phyloP scores from a whole-genome alignment of 2,329 filamentous ascomycete genomes.

The Ophiostoma ulmi region DNA sequence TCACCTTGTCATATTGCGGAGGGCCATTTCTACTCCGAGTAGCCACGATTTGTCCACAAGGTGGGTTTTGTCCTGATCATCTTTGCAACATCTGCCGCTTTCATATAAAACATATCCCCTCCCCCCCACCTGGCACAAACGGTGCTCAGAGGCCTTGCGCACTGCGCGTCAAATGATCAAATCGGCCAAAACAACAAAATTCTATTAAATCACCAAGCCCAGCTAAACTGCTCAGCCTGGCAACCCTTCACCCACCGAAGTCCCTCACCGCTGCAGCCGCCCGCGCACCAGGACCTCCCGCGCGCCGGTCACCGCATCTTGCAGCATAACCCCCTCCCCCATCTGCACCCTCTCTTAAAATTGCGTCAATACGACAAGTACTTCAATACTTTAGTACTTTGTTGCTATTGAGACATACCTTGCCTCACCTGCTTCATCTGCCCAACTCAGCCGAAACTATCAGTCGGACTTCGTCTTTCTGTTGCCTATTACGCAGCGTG shows the following conservation, averaged over 20 bases:
- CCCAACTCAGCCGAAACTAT: neutral
- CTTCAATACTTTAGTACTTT: neutral
- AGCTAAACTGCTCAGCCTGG: neutral
- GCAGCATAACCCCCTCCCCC: conserved; percentile 2
- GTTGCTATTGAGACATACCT: conserved; percentile 9
- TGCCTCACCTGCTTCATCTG: neutral
- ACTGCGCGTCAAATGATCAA: neutral
- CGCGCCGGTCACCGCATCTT: conserved; percentile 23
- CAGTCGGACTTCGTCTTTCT: neutral
- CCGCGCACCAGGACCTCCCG: conserved; percentile 11
- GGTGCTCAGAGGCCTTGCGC: neutral
- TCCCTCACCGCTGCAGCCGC: conserved; percentile 22
- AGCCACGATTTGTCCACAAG: neutral
- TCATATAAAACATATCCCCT: conserved; percentile 9
- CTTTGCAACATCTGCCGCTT: conserved; percentile 3
- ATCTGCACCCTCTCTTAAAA: neutral
- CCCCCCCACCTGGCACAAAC: neutral
- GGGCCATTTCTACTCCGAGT: neutral
- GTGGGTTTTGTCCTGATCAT: neutral
- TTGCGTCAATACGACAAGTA: conserved; percentile 7
- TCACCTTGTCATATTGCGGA: neutral
- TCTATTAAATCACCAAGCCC: neutral
- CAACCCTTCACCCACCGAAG: neutral
- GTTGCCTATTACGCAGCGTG: conserved; percentile 11
- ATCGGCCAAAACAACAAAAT: neutral